A percentile compares a stretch with the other conserved stretches of the same genome.
These are phyloP conservation scores for Hypoxylon sp. DNA, from an alignment of 2,329 filamentous ascomycete genomes.

Conservation along the genomic window DNA sequence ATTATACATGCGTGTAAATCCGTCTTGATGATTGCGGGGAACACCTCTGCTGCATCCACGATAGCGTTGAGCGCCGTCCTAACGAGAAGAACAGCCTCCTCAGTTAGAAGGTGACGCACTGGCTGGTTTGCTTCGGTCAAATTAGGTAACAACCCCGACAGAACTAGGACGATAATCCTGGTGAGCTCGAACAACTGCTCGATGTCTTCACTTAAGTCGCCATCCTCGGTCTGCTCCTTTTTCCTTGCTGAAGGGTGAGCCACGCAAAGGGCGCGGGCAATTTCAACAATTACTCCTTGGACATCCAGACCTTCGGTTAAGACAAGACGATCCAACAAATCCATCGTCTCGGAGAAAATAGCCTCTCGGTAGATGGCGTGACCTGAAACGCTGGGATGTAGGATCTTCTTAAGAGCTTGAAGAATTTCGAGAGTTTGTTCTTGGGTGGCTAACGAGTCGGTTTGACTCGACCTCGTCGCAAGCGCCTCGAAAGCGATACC, in stretches of 20 bases:
- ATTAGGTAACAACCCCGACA: conserved; percentile 87
- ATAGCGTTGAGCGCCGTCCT: conserved; percentile 84
- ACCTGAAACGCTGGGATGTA: conserved; percentile 92
- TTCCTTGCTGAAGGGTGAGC: conserved; percentile 88
- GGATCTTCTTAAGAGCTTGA: conserved; percentile 90
- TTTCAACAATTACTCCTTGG: conserved; percentile 92
- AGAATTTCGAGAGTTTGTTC: conserved; percentile 89
- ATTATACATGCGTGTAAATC: conserved; percentile 96
- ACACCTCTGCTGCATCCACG: conserved; percentile 93
- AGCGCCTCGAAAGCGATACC: conserved; percentile 96
- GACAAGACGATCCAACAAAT: conserved; percentile 89
- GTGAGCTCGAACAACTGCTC: conserved; percentile 98
- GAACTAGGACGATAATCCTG: conserved; percentile 91
- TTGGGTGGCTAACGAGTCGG: conserved; percentile 72
- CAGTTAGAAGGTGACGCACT: conserved; percentile 80
- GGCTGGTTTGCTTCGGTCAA: conserved; percentile 71
- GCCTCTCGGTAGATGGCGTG: conserved; percentile 96
- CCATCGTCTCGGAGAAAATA: conserved; percentile 97
- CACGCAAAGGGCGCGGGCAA: conserved; percentile 87
- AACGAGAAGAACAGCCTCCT: conserved; percentile 85
- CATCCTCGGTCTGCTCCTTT: conserved; percentile 70
- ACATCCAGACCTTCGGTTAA: conserved; percentile 90
- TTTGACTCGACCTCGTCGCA: conserved; percentile 76
- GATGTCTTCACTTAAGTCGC: conserved; percentile 92
- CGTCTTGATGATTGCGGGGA: conserved; percentile 94